Evolutionary conservation across 202 grass and related monocot genomes (phyloP), one percentile per base, ranked within the genome.

Genomic region (Schoenoplectus triqueter): DNA sequence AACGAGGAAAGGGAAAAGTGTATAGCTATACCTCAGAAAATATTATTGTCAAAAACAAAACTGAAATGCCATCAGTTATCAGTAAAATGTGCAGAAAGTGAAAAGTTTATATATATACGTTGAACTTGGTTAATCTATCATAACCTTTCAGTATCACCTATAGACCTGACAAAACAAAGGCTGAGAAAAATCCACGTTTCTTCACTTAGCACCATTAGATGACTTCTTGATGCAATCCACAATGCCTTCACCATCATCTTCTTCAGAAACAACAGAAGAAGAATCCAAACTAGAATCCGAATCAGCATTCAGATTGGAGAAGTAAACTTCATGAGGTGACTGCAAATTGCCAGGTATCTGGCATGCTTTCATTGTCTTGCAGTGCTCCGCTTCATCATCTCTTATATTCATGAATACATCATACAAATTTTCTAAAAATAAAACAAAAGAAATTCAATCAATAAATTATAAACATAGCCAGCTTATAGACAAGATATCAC

Each of bases 291-390:
- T 60, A 17, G 54, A 78, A 10, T 85, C 75, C 0, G 77, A 80
- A 50, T 77, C 78, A 48, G 60, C 18, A 49, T 15, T 54, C 40
- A 62, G 68, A 60, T 50, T 50, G 51, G 72, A 87, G 0, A 66
- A 22, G 31, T 86, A 82, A 81, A 87, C 82, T 62, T 79, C 21
- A 5, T 98, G 95, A 51, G 95, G 95, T 55, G 95, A 98, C 4
- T 57, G 91, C 62, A 95, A 89, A 84, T 55, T 92, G 55, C 92
- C 95, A 65, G 46, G 81, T 0, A 86, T 98, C 91, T 98, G 95
- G 64, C 95, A 95, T n/a, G 91, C 88, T 31, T 93, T 93, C 95
- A 98, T 98, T 1, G 95, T 98, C 86, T 98, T 98, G 86, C 95
- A 98, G 66, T 98, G 95, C 60, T 98, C 95, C 0, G 88, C 92